Base-by-base conservation (phyloP, 768 basidiomycete species). In the Xanthoconium purpureum region DNA sequence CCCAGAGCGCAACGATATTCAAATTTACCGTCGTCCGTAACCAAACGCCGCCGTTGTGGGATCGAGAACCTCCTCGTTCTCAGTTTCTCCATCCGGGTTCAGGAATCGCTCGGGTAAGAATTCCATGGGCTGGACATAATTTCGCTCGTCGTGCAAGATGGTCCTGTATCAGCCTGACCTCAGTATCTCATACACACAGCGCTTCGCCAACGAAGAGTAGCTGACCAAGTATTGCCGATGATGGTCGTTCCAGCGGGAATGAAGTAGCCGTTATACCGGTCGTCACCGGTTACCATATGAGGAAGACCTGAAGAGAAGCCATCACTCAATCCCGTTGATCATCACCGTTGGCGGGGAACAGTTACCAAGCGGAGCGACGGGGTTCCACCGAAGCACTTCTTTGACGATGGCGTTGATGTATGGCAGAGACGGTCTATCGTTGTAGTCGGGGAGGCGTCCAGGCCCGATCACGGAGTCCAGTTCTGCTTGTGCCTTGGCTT, bases 141-240 rank as follows among this genome's bases (percentile, higher is more conserved):
- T 66, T 24, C 64, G 58, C 20, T 69, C 68, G 56, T 78, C 74
- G 32, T 75, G 74, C 28, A 76, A 52, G 37, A 76, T 76, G 9
- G 75, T 67, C 75, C 75, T 76, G 44, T 42, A 28, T 38, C 29
- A 47, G 3, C 13, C 40, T 7, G 33, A 33, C 44, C 32, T 66
- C 11, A 66, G 50, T n/a, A 52, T 54, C 43, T 29, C 38, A 18
- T 24, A 24, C 24, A 14, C 5, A 17, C 6, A 11, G 33, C 47
- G 20, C 18, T 44, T 49, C 24, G 12, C 30, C 18, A 29, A 38
- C 13, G n/a, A 43, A 55, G 1, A 9, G n/a, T 2, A 35, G 35
- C 65, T 58, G 15, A 78, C 84, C 84, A 86, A 18, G 81, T 77
- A 59, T 84, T 87, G 1, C 82, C 83, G 30, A 84, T 78, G 17